Conservation (phyloP, 192 early-diverging fungal genomes). For the Linnemannia hyalina region DNA sequence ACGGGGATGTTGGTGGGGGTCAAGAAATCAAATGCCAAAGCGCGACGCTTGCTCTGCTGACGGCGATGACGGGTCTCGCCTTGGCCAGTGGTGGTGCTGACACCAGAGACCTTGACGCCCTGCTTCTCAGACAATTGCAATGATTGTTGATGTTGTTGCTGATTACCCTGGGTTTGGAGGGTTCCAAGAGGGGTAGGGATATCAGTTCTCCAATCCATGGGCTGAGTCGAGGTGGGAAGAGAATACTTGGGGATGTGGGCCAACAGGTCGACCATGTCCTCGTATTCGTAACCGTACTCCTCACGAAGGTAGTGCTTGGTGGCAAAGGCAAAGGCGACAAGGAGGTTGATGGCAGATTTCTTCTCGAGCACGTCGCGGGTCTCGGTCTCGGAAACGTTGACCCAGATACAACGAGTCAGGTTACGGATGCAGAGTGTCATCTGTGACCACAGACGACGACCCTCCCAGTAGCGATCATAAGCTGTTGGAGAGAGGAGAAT, state of each 20-base stretch:
- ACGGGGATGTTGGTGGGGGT: conserved; percentile 66
- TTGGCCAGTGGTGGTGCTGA: not conserved
- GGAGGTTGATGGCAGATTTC: conserved; percentile 76
- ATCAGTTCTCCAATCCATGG: conserved; percentile 42
- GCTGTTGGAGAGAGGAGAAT: conserved; percentile 43
- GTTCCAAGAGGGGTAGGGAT: conserved; percentile 21
- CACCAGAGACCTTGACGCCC: not conserved
- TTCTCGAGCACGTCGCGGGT: conserved; percentile 75
- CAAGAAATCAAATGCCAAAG: conserved; percentile 34
- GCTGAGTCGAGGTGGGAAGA: conserved; percentile 53
- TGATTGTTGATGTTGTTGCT: not conserved
- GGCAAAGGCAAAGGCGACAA: conserved; percentile 82
- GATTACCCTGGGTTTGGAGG: conserved; percentile 4
- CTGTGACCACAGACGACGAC: conserved; percentile 84
- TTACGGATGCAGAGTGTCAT: conserved; percentile 79
- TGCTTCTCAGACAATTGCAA: conserved; percentile 14
- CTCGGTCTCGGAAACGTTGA: conserved; percentile 66
- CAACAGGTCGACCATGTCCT: conserved; percentile 77
- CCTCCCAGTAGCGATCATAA: conserved; percentile 91
- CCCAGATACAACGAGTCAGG: conserved; percentile 84
- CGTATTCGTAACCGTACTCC: conserved; percentile 75
- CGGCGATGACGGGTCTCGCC: conserved; percentile 17
- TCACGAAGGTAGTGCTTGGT: conserved; percentile 89
- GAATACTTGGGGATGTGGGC: conserved; percentile 73
- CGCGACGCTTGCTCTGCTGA: conserved; percentile 32